Evolutionary conservation across 1,284 basidiomycete genomes (phyloP).

Genomic region (Irpex rosettiformis): DNA sequence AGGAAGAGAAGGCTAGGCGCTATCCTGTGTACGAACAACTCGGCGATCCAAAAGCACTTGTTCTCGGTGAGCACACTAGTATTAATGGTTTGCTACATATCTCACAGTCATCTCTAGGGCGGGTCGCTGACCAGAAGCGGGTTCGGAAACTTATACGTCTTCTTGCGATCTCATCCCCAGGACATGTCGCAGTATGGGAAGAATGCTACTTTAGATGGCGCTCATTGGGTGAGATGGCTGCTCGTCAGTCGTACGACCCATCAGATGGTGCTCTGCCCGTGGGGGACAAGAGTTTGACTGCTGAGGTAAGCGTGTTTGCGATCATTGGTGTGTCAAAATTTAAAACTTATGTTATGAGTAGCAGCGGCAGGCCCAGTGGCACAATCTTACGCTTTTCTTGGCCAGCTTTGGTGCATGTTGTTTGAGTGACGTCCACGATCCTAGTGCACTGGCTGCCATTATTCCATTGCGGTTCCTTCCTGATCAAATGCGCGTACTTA

Average conservation of each 20-base stretch:
- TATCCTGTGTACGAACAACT: conserved; percentile 74
- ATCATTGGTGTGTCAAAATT: not conserved
- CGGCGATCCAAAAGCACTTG: conserved; percentile 65
- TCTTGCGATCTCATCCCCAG: conserved; percentile 58
- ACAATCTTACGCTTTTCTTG: conserved; percentile 81
- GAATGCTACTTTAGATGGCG: conserved; percentile 64
- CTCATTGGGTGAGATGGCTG: conserved; percentile 31
- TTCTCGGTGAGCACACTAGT: conserved; percentile 52
- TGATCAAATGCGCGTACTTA: conserved; percentile 61
- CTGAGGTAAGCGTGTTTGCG: conserved; percentile 33
- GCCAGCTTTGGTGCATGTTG: conserved; percentile 75
- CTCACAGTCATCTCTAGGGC: conserved; percentile 36
- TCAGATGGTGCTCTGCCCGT: conserved; percentile 22
- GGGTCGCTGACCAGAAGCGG: conserved; percentile 78
- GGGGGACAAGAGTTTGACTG: conserved; percentile 31
- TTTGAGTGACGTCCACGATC: conserved; percentile 47
- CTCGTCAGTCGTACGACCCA: conserved; percentile 23
- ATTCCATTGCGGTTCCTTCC: conserved; percentile 66
- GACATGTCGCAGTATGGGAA: conserved; percentile 76
- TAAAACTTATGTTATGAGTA: conserved; percentile 26
- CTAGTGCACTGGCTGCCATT: conserved; percentile 45
- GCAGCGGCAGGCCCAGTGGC: conserved; percentile 83
- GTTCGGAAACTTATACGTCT: conserved; percentile 69
- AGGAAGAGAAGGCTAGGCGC: conserved; percentile 63
- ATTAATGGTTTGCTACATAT: not conserved